Base-by-base conservation (phyloP, 305 asterid species). In the Vinca major region DNA sequence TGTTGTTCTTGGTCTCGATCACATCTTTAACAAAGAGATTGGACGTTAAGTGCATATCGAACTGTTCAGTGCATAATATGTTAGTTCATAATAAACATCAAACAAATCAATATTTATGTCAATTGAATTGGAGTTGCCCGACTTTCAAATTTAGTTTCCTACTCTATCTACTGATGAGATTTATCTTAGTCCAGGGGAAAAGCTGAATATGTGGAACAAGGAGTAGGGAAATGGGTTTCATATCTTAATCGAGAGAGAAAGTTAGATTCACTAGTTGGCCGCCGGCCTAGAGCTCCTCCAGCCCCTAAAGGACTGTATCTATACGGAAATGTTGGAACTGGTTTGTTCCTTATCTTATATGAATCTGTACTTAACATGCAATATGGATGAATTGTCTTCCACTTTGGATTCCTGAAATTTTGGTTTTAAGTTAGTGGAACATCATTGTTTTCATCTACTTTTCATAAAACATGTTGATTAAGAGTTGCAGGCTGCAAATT, bases 161-260 rank as follows among this genome's bases (percentile, higher is more conserved):
- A 19, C 6, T 43, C 6, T 43, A 47, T 16, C 48, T 37, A 61
- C 48, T 61, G 65, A 61, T 61, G 48, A 16, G 65, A 58, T 16
- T 13, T 39, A 61, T 39, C 48, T 39, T 61, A 19, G 20, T 65
- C 75, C 75, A 77, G 85, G 82, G 84, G 79, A 73, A 82, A 72
- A 37, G 62, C 79, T 64, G 91, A 76, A 67, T 76, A 54, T 67
- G 80, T 84, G 67, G 97, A 93, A 78, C 83, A 89, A 43, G 99
- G 99, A 58, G 97, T 90, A 4, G 99, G 99, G 66, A 93, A 90
- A 82, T 93, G 99, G 99, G 99, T 89, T 64, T 89, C 99, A 19
- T 93, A 89, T 86, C 95, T 93, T 33, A 93, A 93, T 83, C 86
- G 99, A 58, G 99, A 93, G 86, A 89, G 70, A 89, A 93, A 85